Conservation (phyloP, 1,139 yeast genomes). For the Casaregolazyma lundiana region DNA sequence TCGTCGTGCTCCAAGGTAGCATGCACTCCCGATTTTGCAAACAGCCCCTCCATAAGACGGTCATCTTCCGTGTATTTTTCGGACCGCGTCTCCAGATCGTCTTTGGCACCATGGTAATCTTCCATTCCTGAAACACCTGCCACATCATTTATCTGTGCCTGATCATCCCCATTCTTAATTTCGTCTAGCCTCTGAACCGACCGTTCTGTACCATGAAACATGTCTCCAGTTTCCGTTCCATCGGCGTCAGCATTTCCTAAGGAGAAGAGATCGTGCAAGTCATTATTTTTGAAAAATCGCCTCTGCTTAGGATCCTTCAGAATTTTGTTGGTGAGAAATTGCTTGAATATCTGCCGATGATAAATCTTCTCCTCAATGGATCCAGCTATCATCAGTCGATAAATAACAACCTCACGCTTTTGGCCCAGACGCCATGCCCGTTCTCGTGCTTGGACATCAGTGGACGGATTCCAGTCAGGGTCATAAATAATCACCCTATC, state of each 20-base stretch:
- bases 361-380: conserved; percentile 95
- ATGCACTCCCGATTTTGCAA: conserved; percentile 69
- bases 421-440: conserved; percentile 98
- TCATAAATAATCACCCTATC: conserved; percentile 90
- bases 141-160: conserved; percentile 48
- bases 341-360: conserved; percentile 94
- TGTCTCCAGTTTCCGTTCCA: conserved; percentile 56
- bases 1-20: conserved; percentile 77
- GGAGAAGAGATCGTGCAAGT: conserved; percentile 82
- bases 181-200: conserved; percentile 34
- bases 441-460: conserved; percentile 95
- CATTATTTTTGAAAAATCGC: conserved; percentile 87
- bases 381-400: conserved; percentile 89
- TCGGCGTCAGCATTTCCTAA: conserved; percentile 70
- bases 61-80: conserved; percentile 39
- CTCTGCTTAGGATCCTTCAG: conserved; percentile 93
- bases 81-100: conserved; percentile 30
- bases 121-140: conserved; percentile 55
- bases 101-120: conserved; percentile 43
- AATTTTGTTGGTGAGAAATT: conserved; percentile 87
- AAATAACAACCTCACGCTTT: conserved; percentile 87
- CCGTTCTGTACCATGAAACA: conserved; percentile 53
- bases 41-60: conserved; percentile 68
- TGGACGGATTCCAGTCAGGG: conserved; percentile 99
- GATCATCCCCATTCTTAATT: conserved; percentile 42